phyloP scores from a whole-genome alignment of 2,329 filamentous ascomycete genomes.

The Talaromyces sp. region DNA sequence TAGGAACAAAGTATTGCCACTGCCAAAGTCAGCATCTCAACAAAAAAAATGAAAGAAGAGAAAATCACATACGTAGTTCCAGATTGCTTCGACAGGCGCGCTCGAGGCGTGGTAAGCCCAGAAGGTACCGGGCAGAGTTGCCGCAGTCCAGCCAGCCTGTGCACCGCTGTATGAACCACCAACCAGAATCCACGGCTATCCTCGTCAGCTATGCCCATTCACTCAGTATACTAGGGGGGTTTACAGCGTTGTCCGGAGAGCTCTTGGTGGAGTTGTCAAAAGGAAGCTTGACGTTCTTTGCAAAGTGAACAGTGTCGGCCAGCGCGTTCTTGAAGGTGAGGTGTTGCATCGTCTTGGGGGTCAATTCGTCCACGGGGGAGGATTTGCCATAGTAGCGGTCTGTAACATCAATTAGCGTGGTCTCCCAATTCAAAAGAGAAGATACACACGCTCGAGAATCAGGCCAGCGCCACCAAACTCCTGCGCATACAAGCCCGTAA shows the following conservation, averaged over 20 bases:
- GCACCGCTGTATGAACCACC: slow-evolving; percentile 56
- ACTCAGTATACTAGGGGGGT: background rate
- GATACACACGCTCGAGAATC: slow-evolving; percentile 47
- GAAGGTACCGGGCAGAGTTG: slow-evolving; percentile 50
- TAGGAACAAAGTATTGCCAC: slow-evolving; percentile 54
- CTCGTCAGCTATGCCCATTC: background rate
- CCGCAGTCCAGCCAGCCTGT: slow-evolving; percentile 52
- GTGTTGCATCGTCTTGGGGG: slow-evolving; percentile 49
- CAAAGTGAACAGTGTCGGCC: slow-evolving; percentile 51
- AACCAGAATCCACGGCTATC: slow-evolving; percentile 50
- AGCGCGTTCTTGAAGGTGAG: slow-evolving; percentile 52
- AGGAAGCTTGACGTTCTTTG: slow-evolving; percentile 47
- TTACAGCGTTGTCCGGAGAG: slow-evolving; percentile 6
- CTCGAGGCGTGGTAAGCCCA: slow-evolving; percentile 57
- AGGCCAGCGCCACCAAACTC: slow-evolving; percentile 51
- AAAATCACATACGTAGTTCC: slow-evolving; percentile 40
- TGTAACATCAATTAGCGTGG: slow-evolving; percentile 14
- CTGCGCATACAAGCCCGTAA: slow-evolving; percentile 49
- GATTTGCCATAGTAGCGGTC: slow-evolving; percentile 56
- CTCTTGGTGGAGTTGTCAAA: slow-evolving; percentile 39
- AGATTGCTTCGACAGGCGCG: slow-evolving; percentile 51
- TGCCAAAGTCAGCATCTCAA: slow-evolving; percentile 9
- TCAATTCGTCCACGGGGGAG: slow-evolving; percentile 47
- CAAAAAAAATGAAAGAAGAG: too few species aligned
- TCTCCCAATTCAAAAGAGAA: background rate